Evolutionary conservation across 1,139 yeast species (phyloP).

Genomic region (Yamadazyma buinensis): DNA sequence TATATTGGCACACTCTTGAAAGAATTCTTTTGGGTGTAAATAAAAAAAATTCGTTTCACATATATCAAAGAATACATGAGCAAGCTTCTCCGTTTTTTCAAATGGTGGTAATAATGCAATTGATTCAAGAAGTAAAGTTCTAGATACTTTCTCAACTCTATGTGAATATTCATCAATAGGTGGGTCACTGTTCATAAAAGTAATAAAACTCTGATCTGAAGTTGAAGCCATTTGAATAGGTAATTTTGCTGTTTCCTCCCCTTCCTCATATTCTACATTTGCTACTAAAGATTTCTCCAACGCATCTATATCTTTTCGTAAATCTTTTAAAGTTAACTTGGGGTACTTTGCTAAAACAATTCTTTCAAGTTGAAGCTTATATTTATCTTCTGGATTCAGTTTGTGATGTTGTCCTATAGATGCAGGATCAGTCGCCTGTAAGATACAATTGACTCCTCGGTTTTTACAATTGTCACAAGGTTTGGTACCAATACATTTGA

Average conservation of each 20-base stretch:
- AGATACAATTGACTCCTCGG: conserved; percentile 10
- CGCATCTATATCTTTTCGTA: conserved; percentile 13
- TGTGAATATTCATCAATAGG: conserved; percentile 1
- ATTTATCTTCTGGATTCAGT: too few relatives aligned
- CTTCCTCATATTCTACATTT: conserved; percentile 5
- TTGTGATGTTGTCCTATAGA: too few relatives aligned
- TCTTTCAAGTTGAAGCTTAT: conserved; percentile 16
- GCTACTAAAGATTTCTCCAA: conserved; percentile 12
- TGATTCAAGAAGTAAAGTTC: conserved; percentile 8
- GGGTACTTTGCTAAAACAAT: conserved; percentile 13
- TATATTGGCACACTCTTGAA: conserved; percentile 7
- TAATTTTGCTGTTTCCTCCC: conserved; percentile 6
- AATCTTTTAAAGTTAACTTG: conserved; percentile 9
- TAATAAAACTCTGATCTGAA: conserved; percentile 18
- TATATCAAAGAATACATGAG: conserved; percentile 12
- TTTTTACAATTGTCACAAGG: conserved; percentile 15
- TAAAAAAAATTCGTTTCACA: conserved; percentile 19
- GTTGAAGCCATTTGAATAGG: conserved; percentile 10
- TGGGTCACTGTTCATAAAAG: conserved; percentile 13
- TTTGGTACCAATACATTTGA: conserved; percentile 16
- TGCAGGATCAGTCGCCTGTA: too few relatives aligned
- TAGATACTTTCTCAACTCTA: conserved; percentile 4
- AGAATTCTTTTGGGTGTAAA: conserved; percentile 12
- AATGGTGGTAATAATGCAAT: conserved; percentile 12
- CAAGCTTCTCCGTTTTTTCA: conserved; percentile 10